Conservation (phyloP, 228 moss, liverwort and hornwort genomes). For the Sphagnum magellanicum region DNA sequence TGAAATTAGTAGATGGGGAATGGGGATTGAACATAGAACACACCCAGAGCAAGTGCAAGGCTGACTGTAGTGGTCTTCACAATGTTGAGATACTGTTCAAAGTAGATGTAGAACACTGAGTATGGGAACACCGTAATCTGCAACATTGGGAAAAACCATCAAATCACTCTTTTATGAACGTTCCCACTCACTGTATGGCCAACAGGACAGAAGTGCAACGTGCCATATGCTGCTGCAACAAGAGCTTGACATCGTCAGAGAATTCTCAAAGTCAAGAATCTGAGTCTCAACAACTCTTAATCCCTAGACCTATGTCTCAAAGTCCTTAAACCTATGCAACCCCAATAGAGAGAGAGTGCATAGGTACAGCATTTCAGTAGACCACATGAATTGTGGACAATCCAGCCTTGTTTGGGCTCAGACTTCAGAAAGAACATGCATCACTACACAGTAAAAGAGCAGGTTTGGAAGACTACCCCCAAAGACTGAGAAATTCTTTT, state of each 20-base stretch:
- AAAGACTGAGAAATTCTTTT: conserved; percentile 61
- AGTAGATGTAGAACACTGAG: conserved; percentile 94
- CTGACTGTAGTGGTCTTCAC: conserved; percentile 54
- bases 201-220: too few species aligned
- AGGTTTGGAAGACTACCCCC: conserved; percentile 22
- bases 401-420: too few species aligned
- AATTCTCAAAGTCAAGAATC: too few species aligned
- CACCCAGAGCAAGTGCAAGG: conserved; percentile 77
- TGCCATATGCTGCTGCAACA: too few species aligned
- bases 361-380: too few species aligned
- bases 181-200: not conserved
- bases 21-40: conserved; percentile 3
- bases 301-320: too few species aligned
- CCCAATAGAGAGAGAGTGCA: not conserved
- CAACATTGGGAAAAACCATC: not conserved
- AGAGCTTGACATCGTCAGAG: too few species aligned
- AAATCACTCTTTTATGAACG: not conserved
- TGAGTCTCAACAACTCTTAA: too few species aligned
- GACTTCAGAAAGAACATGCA: too few species aligned
- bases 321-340: not conserved
- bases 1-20: not conserved
- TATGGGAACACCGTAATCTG: conserved; percentile 93
- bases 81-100: conserved; percentile 94
- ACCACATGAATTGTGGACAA: too few species aligned
- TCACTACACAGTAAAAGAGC: too few species aligned